A percentile compares a stretch with the other conserved stretches of the same genome.
Evolutionary conservation across 176 grass and related monocot genomes (phyloP).

Genomic region (Elymus sibiricus): DNA sequence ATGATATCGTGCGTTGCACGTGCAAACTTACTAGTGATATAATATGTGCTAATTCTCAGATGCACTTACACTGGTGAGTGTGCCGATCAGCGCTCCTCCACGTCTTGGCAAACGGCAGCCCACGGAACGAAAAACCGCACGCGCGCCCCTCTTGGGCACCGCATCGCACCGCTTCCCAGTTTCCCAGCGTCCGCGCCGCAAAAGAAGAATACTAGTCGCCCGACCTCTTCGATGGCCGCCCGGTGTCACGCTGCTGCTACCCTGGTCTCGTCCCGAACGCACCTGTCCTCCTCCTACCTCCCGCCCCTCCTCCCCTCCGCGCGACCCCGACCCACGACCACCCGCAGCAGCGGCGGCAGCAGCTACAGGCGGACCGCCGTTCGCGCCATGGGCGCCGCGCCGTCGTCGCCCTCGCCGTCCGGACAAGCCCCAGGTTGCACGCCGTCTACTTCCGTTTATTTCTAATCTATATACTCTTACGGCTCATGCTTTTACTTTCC

Average conservation of each 20-base stretch:
- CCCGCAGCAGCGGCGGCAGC: background rate
- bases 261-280: background rate
- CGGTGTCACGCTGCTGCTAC: background rate
- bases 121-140: background rate
- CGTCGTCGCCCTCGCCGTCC: constrained; percentile 18
- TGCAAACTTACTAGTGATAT: too few relatives aligned
- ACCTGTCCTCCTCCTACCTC: background rate
- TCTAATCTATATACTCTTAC: background rate
- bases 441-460: background rate
- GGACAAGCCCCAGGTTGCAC: constrained; percentile 30
- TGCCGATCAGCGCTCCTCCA: background rate
- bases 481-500: too few relatives aligned
- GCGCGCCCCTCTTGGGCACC: background rate
- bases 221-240: constrained; percentile 10
- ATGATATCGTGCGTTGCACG: too few relatives aligned
- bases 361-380: constrained; percentile 1
- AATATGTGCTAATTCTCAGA: too few relatives aligned
- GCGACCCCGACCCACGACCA: background rate
- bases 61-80: background rate
- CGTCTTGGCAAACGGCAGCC: background rate
- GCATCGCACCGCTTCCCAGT: background rate
- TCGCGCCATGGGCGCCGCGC: constrained; percentile 27
- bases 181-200: background rate
- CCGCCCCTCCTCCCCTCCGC: background rate
- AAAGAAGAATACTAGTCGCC: background rate